Base-by-base conservation (phyloP, 495 filamentous ascomycete species). In the Thermochaetoides thermophila region DNA sequence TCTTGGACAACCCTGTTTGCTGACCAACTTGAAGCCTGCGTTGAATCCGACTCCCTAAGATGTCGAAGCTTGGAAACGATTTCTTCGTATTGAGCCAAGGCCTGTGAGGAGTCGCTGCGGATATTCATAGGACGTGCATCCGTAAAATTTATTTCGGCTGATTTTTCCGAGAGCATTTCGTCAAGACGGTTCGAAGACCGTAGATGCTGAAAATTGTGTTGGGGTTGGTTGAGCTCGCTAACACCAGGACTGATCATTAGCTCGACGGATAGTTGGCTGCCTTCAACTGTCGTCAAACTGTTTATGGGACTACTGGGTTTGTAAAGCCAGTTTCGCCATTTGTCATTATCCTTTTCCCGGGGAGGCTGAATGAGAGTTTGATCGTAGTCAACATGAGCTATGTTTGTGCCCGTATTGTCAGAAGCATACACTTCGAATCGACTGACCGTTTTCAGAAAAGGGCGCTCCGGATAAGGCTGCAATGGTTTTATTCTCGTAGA, bases 191-290 rank as follows among this genome's bases (percentile, higher is more conserved):
- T 34, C 8, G 28, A 20, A 9, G 25, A 17, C 11, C 34, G 40
- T n/a, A 9, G 24, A 17, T n/a, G 25, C n/a, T 27, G 25, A 27
- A n/a, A 4, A 31, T 9, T 34, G 28, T 22, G 35, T 12, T 18
- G 10, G 9, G 23, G 16, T 19, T 12, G 38, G 16, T 15, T 27
- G 14, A 17, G 31, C 24, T 48, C 38, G 32, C 52, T 55, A 7
- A 49, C 29, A 1, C 49, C 46, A 9, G 49, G 52, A 28, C 44
- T 55, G 17, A 50, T 23, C n/a, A 19, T 24, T 14, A 30, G 15
- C 18, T 29, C 37, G 3, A 24, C 3, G 7, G 31, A 40, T n/a
- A n/a, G n/a, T 17, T 18, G 12, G 9, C 38, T 45, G 20, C 43
- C 38, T 25, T 43, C 36, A 15, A 37, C 31, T 15, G 39, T 28